Evolutionary conservation across 202 grass and related monocot genomes (phyloP), one percentile per base, ranked within the genome.

Genomic region (Elaeis oleifera): DNA sequence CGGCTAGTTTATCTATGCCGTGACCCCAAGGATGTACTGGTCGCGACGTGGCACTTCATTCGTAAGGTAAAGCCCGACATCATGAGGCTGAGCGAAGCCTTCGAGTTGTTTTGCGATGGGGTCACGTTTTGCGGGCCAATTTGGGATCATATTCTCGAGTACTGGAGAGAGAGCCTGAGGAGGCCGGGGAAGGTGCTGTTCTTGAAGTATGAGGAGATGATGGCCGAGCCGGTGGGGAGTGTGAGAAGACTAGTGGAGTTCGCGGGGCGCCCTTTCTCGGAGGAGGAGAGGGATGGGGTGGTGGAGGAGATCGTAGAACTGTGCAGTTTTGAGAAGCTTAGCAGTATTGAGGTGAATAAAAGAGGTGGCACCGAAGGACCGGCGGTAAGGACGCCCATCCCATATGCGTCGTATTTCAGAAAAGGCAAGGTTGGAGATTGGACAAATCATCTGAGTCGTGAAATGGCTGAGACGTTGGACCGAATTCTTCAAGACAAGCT

Each of bases 21-120:
- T 0, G 63, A 86, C 22, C 83, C 75, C 8, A 87, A 87, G 71
- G 83, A 87, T 49, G 53, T 23, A 0, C 58, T 86, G 20, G 74
- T 82, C 75, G 81, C 83, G 16, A 3, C 81, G 22, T 29, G 65
- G 8, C 70, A 82, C 27, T 81, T 5, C 59, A 0, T 58, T 49
- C 9, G 54, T 8, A 23, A 70, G 51, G 52, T 71, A 13, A 76
- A 18, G 1, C 56, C 62, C 6, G 5, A 8, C 2, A 22, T 8
- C 16, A 15, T 22, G 50, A 6, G 58, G 71, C 29, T 31, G 53
- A 26, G 25, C 58, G 26, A 27, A 54, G 62, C 20, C 1, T 72
- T 80, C 50, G 50, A 74, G n/a, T 6, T 18, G 58, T 54, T 58
- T 50, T 73, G 72, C 65, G 49, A 69, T 1, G 84, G 80, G 23